phyloP scores from a whole-genome alignment of 1,284 basidiomycete species.

The Malassezia globosa region DNA sequence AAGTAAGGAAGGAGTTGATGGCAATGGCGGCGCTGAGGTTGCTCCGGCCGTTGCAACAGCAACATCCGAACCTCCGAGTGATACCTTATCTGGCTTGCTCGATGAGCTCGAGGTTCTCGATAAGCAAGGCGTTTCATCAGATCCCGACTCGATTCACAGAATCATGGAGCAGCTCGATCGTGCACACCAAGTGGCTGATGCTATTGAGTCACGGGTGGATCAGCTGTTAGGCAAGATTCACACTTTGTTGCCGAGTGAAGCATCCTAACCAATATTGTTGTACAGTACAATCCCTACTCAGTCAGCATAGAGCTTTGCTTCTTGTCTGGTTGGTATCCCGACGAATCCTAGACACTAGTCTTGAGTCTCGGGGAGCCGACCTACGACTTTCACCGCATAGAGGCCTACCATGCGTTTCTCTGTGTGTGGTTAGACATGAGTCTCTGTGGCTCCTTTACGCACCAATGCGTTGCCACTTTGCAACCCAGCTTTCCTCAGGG shows the following conservation, averaged over 20 bases:
- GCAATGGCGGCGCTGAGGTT: background rate
- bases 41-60: background rate
- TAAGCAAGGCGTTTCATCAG: slow-evolving; percentile 9
- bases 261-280: background rate
- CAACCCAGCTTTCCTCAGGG: slow-evolving; percentile 86
- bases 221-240: slow-evolving; percentile 19
- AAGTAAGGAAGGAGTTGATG: background rate
- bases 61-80: background rate
- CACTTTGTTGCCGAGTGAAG: slow-evolving; percentile 4
- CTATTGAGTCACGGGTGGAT: slow-evolving; percentile 25
- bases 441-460: slow-evolving; percentile 9
- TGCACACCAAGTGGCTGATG: slow-evolving; percentile 22
- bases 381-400: slow-evolving; percentile 44
- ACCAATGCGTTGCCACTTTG: slow-evolving; percentile 48
- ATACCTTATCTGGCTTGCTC: slow-evolving; percentile 3
- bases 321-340: too few relatives aligned
- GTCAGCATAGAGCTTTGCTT: too few relatives aligned
- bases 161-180: slow-evolving; percentile 19
- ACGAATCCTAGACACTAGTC: slow-evolving; percentile 4
- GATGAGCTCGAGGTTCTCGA: slow-evolving; percentile 1
- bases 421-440: too few relatives aligned
- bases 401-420: slow-evolving; percentile 43
- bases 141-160: slow-evolving; percentile 18
- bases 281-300: slow-evolving; percentile 11
- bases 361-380: slow-evolving; percentile 30